Conservation (phyloP, 1,284 basidiomycete species). For the Moesziomyces sp. region DNA sequence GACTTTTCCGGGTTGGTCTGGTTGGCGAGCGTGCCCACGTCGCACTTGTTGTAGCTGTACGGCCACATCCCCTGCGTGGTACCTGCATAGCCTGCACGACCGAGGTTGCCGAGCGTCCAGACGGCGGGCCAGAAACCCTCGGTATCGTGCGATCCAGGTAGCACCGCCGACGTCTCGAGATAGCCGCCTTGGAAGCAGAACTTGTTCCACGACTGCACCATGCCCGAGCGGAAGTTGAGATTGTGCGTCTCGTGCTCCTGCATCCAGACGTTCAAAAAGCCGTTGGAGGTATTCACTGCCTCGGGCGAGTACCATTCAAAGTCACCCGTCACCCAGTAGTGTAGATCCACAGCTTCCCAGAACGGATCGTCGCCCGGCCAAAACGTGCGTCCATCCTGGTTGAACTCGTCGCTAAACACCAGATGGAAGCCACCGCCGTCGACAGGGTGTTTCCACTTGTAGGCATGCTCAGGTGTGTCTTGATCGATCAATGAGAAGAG, state of each 20-base stretch:
- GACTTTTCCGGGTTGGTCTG: conserved; percentile 48
- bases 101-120: conserved; percentile 59
- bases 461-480: conserved; percentile 29
- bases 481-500: conserved; percentile 30
- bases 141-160: conserved; percentile 48
- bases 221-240: conserved; percentile 59
- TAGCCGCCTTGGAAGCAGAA: conserved; percentile 65
- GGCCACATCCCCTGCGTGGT: conserved; percentile 65
- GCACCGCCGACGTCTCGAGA: conserved; percentile 35
- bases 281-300: conserved; percentile 51
- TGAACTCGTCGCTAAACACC: conserved; percentile 78
- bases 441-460: conserved; percentile 22
- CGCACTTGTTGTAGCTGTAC: conserved; percentile 67
- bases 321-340: conserved; percentile 49
- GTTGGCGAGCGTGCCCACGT: conserved; percentile 56
- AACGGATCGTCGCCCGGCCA: conserved; percentile 64
- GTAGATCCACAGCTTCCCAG: conserved; percentile 59
- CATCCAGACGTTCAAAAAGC: conserved; percentile 51
- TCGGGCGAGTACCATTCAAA: conserved; percentile 66
- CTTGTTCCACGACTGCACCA: conserved; percentile 65
- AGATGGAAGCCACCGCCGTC: conserved; percentile 69
- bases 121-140: conserved; percentile 70
- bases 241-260: conserved; percentile 46
- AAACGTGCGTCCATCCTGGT: conserved; percentile 75
- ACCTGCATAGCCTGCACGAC: conserved; percentile 58